phyloP scores from a whole-genome alignment of 2,329 filamentous ascomycete species.

The Tolypocladium nubicola region DNA sequence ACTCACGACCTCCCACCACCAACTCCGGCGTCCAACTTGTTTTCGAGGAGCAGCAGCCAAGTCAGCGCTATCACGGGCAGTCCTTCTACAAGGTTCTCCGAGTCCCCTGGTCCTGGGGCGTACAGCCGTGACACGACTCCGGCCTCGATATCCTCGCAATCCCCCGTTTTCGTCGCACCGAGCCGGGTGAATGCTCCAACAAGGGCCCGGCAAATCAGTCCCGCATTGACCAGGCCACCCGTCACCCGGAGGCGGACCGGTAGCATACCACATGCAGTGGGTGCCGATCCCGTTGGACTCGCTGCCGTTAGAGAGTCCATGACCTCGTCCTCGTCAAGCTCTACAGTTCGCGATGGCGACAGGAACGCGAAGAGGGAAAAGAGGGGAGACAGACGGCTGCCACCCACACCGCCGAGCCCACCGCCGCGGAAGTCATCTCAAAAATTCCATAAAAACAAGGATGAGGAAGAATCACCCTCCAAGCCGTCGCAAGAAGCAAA shows the following conservation, averaged over 20 bases:
- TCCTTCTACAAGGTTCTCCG: conserved; percentile 66
- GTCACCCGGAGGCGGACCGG: conserved; percentile 47
- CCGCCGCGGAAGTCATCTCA: conserved; percentile 53
- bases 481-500: conserved; percentile 23
- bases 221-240: conserved; percentile 45
- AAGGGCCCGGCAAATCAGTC: conserved; percentile 44
- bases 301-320: conserved; percentile 58
- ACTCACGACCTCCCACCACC: conserved; percentile 58
- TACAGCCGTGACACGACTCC: conserved; percentile 73
- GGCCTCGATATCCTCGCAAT: conserved; percentile 67
- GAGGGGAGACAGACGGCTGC: conserved; percentile 28
- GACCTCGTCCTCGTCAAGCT: conserved; percentile 63
- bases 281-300: conserved; percentile 44
- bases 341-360: conserved; percentile 49
- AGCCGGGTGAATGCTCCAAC: conserved; percentile 29
- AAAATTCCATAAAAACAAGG: conserved; percentile 31
- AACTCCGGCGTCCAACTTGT: conserved; percentile 42
- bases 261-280: conserved; percentile 42
- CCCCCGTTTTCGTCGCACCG: conserved; percentile 48
- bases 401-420: conserved; percentile 46
- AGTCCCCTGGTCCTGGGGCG: conserved; percentile 55
- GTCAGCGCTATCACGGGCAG: conserved; percentile 54
- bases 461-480: conserved; percentile 26
- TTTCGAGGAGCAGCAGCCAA: conserved; percentile 47
- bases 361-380: conserved; percentile 29